Evolutionary conservation across 768 basidiomycete species (phyloP).

Genomic region (Leccinum olivaceopallidum): DNA sequence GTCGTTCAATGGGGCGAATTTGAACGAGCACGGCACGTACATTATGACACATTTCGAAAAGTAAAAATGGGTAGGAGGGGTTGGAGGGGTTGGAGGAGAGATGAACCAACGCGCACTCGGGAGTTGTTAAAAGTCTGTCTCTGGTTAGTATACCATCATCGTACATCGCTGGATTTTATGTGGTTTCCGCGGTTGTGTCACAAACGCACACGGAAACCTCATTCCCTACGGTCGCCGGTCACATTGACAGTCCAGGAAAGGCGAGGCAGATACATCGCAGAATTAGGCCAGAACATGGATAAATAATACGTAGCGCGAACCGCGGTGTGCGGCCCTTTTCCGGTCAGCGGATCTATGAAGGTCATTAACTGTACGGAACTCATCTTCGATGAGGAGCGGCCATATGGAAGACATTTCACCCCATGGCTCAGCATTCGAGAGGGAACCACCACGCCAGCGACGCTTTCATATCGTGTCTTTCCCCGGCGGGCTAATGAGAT

Average conservation of each 20-base stretch:
- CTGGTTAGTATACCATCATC: conserved; percentile 14
- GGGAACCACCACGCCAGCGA: conserved; percentile 1
- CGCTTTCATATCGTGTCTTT: conserved; percentile 6
- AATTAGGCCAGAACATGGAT: conserved; percentile 20
- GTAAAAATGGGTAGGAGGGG: conserved; percentile 13
- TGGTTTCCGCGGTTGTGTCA: conserved; percentile 32
- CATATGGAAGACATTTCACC: not conserved
- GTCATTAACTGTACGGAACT: conserved; percentile 16
- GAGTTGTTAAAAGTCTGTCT: conserved; percentile 20
- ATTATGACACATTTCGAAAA: conserved; percentile 66
- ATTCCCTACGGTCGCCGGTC: conserved; percentile 35
- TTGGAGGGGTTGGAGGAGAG: conserved; percentile 18
- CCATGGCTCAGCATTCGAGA: conserved; percentile 4
- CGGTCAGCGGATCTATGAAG: conserved; percentile 7
- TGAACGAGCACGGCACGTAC: conserved; percentile 41
- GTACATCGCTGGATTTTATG: conserved; percentile 29
- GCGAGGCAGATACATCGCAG: conserved; percentile 36
- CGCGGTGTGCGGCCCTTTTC: conserved; percentile 11
- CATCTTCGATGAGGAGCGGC: conserved; percentile 6
- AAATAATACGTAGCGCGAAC: conserved; percentile 25
- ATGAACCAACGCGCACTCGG: conserved; percentile 16
- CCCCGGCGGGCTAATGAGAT: conserved; percentile 21
- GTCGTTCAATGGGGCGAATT: not conserved
- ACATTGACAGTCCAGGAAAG: conserved; percentile 35
- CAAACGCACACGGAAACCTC: conserved; percentile 41